A percentile compares a stretch with the other conserved stretches of the same genome.
Conservation (phyloP, 495 filamentous ascomycete species). For the Pyrenopolyporus hunteri region DNA sequence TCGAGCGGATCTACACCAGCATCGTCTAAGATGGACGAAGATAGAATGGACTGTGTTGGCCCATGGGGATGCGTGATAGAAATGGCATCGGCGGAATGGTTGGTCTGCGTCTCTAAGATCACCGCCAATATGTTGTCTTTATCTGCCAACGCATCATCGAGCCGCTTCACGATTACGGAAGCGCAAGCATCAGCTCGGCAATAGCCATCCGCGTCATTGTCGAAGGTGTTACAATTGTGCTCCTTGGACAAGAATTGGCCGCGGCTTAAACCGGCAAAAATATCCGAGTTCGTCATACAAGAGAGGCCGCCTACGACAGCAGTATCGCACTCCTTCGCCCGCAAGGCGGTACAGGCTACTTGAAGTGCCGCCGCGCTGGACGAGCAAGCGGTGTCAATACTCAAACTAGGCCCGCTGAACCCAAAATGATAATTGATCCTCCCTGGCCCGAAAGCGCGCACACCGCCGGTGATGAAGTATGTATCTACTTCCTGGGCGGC, state of each 20-base stretch:
- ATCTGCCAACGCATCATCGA: slow-evolving; percentile 75
- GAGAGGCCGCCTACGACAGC: slow-evolving; percentile 85
- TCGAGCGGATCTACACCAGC: slow-evolving; percentile 75
- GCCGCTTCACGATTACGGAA: slow-evolving; percentile 73
- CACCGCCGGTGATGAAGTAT: slow-evolving; percentile 90
- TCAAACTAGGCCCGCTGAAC: slow-evolving; percentile 84
- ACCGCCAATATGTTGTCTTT: slow-evolving; percentile 76
- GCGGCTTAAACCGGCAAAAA: slow-evolving; percentile 80
- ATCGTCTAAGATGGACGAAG: slow-evolving; percentile 68
- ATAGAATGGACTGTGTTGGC: slow-evolving; percentile 73
- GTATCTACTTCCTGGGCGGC: slow-evolving; percentile 90
- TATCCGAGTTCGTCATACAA: slow-evolving; percentile 79
- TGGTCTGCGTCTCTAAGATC: slow-evolving; percentile 70
- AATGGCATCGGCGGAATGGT: slow-evolving; percentile 76
- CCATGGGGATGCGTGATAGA: slow-evolving; percentile 86
- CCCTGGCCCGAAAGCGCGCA: slow-evolving; percentile 85
- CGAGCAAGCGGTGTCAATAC: slow-evolving; percentile 89
- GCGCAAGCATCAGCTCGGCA: slow-evolving; percentile 77
- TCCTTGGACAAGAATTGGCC: slow-evolving; percentile 83
- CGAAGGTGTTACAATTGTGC: slow-evolving; percentile 81
- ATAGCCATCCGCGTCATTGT: slow-evolving; percentile 78
- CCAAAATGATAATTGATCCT: slow-evolving; percentile 88
- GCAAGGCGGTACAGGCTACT: slow-evolving; percentile 80
- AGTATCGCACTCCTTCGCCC: slow-evolving; percentile 82
- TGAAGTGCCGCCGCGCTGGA: slow-evolving; percentile 85